Evolutionary conservation across 768 basidiomycete genomes (phyloP), one percentile per base, ranked within the genome.

Genomic region (Suillus americanus): DNA sequence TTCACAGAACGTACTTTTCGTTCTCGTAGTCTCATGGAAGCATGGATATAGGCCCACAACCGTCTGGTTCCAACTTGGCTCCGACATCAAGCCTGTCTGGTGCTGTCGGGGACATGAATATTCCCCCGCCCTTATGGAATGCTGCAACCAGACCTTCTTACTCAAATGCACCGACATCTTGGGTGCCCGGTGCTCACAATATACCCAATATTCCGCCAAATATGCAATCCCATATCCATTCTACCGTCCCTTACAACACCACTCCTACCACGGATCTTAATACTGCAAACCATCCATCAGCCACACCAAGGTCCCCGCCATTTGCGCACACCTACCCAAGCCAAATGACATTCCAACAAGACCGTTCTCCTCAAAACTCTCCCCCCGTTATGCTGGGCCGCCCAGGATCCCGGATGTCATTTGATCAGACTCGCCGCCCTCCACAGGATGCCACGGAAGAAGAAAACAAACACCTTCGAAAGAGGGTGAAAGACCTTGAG

Each of bases 401-500:
- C 64, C 72, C 76, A 55, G 56, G 68, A 61, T 65, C 70, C 66
- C 62, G 74, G 30, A 67, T 72, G 28, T 68, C 74, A 70, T 63
- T 68, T 28, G 64, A 73, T 4, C 72, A 76, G 3, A 72, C 67
- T 48, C 71, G 72, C 4, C 72, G 72, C 45, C 62, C 69, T 25
- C 53, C 70, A 20, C 69, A 46, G n/a, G 74, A 75, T 28, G 65
- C 71, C 7, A 64, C 72, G 62, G 82, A 86, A 35, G 82, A 82
- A 7, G 89, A 91, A 69, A 73, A 89, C 53, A 79, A 76, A 25
- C 78, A 75, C 35, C 83, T 92, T 33, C 85, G 84, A 46, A 84
- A 81, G 67, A 82, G 79, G 65, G 78, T 92, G 57, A 83, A 79
- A 23, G 87, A 91, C 65, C 82, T 91, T 43, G 89, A 92, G 76